A percentile compares a stretch with the other conserved stretches of the same genome.
These are phyloP conservation scores for Cyberlindnera nakhonratchasimensis DNA, from an alignment of 805 yeast genomes.

Conservation along the genomic window DNA sequence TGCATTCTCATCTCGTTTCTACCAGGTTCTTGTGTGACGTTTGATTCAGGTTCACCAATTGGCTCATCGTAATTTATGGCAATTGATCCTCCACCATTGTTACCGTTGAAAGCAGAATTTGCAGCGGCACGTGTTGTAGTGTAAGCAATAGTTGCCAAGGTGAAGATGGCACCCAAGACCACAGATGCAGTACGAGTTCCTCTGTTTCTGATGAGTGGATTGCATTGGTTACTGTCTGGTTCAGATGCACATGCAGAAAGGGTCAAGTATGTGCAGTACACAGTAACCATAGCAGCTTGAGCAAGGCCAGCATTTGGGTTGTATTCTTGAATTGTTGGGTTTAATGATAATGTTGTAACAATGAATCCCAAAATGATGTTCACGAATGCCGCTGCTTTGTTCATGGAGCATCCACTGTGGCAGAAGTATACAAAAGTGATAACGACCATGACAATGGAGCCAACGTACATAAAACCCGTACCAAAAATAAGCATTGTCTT, in stretches of 20 bases:
- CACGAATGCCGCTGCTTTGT: slow-evolving; percentile 78
- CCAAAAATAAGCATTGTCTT: slow-evolving; percentile 78
- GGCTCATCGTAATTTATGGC: slow-evolving; percentile 31
- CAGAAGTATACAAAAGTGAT: slow-evolving; percentile 84
- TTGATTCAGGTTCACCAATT: slow-evolving; percentile 23
- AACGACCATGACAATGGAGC: slow-evolving; percentile 66
- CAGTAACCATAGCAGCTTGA: slow-evolving; percentile 92
- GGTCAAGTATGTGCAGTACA: slow-evolving; percentile 87
- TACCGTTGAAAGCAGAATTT: slow-evolving; percentile 57
- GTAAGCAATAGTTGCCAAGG: slow-evolving; percentile 92
- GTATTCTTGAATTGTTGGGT: slow-evolving; percentile 82
- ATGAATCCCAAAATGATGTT: slow-evolving; percentile 65
- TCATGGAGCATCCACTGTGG: slow-evolving; percentile 77
- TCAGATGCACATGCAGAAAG: slow-evolving; percentile 93
- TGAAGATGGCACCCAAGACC: slow-evolving; percentile 86
- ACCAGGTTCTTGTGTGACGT: slow-evolving; percentile 47
- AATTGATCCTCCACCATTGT: slow-evolving; percentile 35
- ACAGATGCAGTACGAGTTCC: slow-evolving; percentile 90
- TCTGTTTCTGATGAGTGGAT: slow-evolving; percentile 83
- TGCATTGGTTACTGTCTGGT: slow-evolving; percentile 91
- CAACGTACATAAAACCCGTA: slow-evolving; percentile 78
- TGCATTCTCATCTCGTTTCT: slow-evolving; percentile 77
- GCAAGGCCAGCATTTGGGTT: slow-evolving; percentile 97
- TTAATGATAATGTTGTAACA: slow-evolving; percentile 67
- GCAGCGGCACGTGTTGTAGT: slow-evolving; percentile 97